Base-by-base conservation (phyloP, 2,329 filamentous ascomycete species). In the Aspergillus proliferans region DNA sequence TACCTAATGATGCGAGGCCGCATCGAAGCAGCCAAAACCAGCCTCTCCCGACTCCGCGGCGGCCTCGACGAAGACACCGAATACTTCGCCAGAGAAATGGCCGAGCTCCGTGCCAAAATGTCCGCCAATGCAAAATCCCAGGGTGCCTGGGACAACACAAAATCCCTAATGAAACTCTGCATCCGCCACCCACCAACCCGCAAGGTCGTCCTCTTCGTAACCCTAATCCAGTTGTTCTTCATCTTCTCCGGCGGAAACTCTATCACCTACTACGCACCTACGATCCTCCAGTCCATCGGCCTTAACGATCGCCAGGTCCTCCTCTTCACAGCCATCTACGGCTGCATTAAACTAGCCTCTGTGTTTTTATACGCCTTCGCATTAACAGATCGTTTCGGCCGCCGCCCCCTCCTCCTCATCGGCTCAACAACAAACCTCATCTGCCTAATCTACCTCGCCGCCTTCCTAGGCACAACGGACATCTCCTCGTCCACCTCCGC, bases 221-320 rank as follows among this genome's bases (percentile, higher is more conserved):
- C 53, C 2, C 42, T 64, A n/a, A 58, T 63, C 21, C 57, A 62
- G 38, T 61, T 58, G 3, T 68, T 65, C 50, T 57, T 62, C 43
- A 59, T 60, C 52, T 64, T 60, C 51, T 52, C 44, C 6, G 58
- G 56, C 1, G 56, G 56, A 10, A 60, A 60, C 39, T 57, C 54
- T 14, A 60, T 60, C 39, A 60, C 58, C 2, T 60, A 60, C 43
- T 60, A 60, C 22, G 54, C 57, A 1, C 53, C 57, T 0, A 53
- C 55, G 6, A 57, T 60, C 14, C 36, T 60, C 6, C 46, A 54
- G 19, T 55, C 55, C 3, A 53, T 60, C 21, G 55, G 58, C 1
- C 52, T 60, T 7, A 43, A 48, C 24, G 49, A 48, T 0, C 19
- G 19, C 0, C 39, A 57, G 42, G 48, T 55, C 5, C 56, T 58